These are phyloP conservation scores for Aurantiochytrium sp. DNA, from an alignment of 108 stramenopile genomes.

Conservation along the genomic window DNA sequence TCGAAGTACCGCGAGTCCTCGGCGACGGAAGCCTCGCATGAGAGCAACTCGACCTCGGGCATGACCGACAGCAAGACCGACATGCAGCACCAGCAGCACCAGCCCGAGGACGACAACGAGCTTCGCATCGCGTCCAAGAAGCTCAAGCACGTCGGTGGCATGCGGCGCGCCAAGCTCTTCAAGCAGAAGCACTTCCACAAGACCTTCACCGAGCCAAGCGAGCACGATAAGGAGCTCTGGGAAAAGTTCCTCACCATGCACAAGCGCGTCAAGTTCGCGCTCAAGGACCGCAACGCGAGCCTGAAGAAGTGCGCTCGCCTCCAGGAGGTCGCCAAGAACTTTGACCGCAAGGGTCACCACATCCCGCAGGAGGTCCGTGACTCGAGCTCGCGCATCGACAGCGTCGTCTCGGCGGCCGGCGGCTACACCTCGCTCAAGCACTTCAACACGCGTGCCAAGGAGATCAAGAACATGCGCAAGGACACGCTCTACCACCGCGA, in stretches of 20 bases:
- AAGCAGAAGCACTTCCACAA: not conserved
- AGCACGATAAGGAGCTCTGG: not conserved
- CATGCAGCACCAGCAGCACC: too few species aligned
- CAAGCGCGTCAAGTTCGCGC: not conserved
- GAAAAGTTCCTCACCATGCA: not conserved
- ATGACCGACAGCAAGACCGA: too few species aligned
- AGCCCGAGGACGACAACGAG: not conserved
- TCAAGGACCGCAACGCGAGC: not conserved
- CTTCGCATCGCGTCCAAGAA: not conserved
- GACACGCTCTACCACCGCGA: not conserved
- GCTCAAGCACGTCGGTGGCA: not conserved
- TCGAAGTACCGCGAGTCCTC: too few species aligned
- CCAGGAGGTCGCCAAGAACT: constrained; percentile 11
- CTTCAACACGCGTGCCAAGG: not conserved
- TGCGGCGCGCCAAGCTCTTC: not conserved
- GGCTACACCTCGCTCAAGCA: not conserved
- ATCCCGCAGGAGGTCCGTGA: not conserved
- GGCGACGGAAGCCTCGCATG: too few species aligned
- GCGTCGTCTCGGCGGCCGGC: not conserved
- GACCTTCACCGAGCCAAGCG: not conserved
- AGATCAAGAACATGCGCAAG: not conserved
- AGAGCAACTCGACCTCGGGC: too few species aligned
- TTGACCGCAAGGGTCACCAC: not conserved
- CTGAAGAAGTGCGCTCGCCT: not conserved
- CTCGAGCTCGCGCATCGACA: not conserved